Conservation (phyloP, 2,329 filamentous ascomycete species). For the Sphaceloma murrayae region DNA sequence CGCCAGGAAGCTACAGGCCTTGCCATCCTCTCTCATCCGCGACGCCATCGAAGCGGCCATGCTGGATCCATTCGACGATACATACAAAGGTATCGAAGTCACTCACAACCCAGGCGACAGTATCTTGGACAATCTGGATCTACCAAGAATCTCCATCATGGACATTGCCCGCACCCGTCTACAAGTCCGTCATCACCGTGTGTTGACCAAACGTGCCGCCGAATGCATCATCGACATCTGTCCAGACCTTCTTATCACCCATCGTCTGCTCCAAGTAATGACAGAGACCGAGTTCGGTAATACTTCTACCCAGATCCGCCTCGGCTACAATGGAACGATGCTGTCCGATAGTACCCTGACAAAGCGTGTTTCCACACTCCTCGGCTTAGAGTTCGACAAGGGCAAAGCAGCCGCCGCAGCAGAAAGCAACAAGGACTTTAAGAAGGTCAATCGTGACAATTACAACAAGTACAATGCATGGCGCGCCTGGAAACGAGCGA, state of each 20-base stretch:
- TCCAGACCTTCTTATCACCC: conserved; percentile 29
- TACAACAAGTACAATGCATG: conserved; percentile 17
- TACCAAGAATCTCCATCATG: conserved; percentile 25
- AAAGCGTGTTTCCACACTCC: conserved; percentile 29
- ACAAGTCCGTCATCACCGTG: conserved; percentile 23
- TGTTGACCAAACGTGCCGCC: conserved; percentile 26
- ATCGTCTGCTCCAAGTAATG: conserved; percentile 28
- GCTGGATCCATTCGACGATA: conserved; percentile 20
- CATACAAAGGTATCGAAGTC: conserved; percentile 25
- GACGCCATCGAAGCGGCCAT: conserved; percentile 26
- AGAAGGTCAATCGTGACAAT: conserved; percentile 12
- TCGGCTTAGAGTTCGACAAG: conserved; percentile 21
- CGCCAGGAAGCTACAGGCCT: conserved; percentile 10
- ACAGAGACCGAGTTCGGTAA: conserved; percentile 27
- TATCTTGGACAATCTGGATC: conserved; percentile 25
- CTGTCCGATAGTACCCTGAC: conserved; percentile 29
- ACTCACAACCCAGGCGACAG: conserved; percentile 30
- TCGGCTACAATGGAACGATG: conserved; percentile 29
- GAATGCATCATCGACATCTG: conserved; percentile 31
- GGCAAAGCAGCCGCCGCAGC: not conserved
- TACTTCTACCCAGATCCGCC: conserved; percentile 28
- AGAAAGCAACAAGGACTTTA: not conserved
- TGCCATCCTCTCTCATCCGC: conserved; percentile 22
- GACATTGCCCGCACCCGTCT: conserved; percentile 28
- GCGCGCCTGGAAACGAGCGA: conserved; percentile 3